Conservation (phyloP, 2,329 filamentous ascomycete species). For the Scedosporium aurantiacum region DNA sequence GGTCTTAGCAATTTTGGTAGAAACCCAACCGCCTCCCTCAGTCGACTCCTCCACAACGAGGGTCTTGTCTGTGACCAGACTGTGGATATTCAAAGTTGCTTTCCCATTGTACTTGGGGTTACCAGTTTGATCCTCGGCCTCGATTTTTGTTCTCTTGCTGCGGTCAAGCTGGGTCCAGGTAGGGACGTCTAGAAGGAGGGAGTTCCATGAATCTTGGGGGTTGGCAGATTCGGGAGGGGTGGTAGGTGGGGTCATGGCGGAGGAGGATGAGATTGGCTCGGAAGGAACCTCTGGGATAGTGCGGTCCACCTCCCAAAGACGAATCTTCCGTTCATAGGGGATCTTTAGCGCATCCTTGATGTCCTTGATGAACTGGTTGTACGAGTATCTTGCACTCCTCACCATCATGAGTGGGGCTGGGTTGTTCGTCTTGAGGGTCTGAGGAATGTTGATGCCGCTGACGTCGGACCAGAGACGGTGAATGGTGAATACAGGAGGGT, state of each 20-base stretch:
- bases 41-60: conserved; percentile 77
- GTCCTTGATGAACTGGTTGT: conserved; percentile 64
- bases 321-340: conserved; percentile 60
- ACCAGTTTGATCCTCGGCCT: conserved; percentile 50
- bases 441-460: conserved; percentile 44
- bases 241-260: conserved; percentile 28
- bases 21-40: conserved; percentile 44
- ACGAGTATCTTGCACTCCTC: conserved; percentile 58
- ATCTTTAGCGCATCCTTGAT: conserved; percentile 61
- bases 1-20: conserved; percentile 19
- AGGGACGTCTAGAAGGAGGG: conserved; percentile 34
- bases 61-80: conserved; percentile 60
- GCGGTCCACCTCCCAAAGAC: conserved; percentile 56
- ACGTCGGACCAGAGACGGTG: conserved; percentile 61
- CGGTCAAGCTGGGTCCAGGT: conserved; percentile 37
- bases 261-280: conserved; percentile 15
- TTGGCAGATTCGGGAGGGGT: conserved; percentile 23
- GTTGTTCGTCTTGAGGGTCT: conserved; percentile 48
- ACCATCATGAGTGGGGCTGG: conserved; percentile 55
- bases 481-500: conserved; percentile 75
- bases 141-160: conserved; percentile 12
- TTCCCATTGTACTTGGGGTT: conserved; percentile 70
- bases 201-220: conserved; percentile 24
- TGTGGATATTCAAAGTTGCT: conserved; percentile 52
- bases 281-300: conserved; percentile 19